Percentiles rank a stretch among this genome's conserved stretches.
phyloP scores from a whole-genome alignment of 2,329 filamentous ascomycete genomes.

The Achaetomium macrosporum region DNA sequence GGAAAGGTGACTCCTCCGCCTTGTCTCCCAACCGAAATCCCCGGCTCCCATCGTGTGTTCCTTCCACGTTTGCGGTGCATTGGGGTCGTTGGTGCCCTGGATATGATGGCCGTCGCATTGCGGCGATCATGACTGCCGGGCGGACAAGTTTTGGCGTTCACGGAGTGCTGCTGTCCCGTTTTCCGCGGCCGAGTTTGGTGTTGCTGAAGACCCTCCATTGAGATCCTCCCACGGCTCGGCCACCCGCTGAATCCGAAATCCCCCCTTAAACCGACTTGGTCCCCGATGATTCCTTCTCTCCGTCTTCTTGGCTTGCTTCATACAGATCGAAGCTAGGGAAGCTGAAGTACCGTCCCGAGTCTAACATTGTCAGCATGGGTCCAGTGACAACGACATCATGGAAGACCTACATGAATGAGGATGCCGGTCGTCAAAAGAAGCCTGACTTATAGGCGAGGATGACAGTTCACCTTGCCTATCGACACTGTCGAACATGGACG shows the following conservation, averaged over 20 bases:
- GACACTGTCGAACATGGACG: constrained; percentile 32
- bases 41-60: not conserved
- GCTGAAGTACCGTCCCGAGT: constrained; percentile 59
- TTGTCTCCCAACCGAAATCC: not conserved
- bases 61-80: constrained; percentile 5
- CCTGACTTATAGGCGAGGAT: constrained; percentile 27
- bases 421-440: constrained; percentile 27
- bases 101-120: constrained; percentile 7
- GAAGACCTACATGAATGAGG: constrained; percentile 18
- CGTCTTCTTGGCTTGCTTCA: constrained; percentile 42
- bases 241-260: not conserved
- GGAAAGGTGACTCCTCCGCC: constrained; percentile 7
- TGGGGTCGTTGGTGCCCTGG: constrained; percentile 1
- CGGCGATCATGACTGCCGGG: constrained; percentile 9
- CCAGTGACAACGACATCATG: not conserved
- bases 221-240: constrained; percentile 1
- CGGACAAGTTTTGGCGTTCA: constrained; percentile 7
- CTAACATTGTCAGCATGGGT: constrained; percentile 24
- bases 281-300: constrained; percentile 33
- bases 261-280: constrained; percentile 28
- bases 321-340: constrained; percentile 69
- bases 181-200: constrained; percentile 8
- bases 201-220: not conserved
- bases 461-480: constrained; percentile 24
- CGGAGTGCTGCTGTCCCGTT: constrained; percentile 3